Evolutionary conservation across 139 green algal species (phyloP).

Genomic region (Chlamydomonas incerta): DNA sequence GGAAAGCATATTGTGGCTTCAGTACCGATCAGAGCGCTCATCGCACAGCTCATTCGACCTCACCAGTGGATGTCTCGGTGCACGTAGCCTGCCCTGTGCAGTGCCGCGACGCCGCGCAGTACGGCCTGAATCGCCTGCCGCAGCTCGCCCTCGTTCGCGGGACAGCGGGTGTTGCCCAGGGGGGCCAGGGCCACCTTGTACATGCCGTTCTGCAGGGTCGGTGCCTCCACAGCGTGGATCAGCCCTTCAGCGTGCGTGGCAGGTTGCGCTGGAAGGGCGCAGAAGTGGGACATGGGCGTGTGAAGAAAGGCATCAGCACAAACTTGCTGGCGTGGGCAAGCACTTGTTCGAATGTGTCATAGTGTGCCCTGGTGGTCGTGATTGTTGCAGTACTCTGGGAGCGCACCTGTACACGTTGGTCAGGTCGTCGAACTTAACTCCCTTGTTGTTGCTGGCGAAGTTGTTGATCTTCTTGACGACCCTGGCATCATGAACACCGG

Average conservation of each 20-base stretch:
- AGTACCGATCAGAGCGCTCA: background rate
- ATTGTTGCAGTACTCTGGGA: background rate
- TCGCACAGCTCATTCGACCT: slow-evolving; percentile 1
- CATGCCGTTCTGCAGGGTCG: background rate
- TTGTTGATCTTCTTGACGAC: slow-evolving; percentile 10
- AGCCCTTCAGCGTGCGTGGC: background rate
- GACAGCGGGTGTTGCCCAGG: background rate
- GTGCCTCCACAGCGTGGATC: background rate
- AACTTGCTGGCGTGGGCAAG: too few species aligned
- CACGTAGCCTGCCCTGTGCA: slow-evolving; percentile 3
- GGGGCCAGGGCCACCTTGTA: slow-evolving; percentile 10
- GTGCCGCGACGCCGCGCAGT: slow-evolving; percentile 12
- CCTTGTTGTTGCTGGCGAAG: slow-evolving; percentile 27
- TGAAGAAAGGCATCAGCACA: too few species aligned
- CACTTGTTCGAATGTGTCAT: background rate
- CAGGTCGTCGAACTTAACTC: slow-evolving; percentile 4
- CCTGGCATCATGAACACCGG: background rate
- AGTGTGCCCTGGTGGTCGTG: too few species aligned
- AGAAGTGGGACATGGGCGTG: too few species aligned
- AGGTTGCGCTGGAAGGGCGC: background rate
- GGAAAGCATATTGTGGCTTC: background rate
- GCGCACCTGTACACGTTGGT: slow-evolving; percentile 4
- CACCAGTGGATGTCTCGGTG: slow-evolving; percentile 12
- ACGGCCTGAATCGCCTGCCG: slow-evolving; percentile 6
- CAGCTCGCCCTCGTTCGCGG: slow-evolving; percentile 13